Evolutionary conservation across 139 green algal genomes (phyloP), one percentile per base, ranked within the genome.

Genomic region (Volvox africanus): DNA sequence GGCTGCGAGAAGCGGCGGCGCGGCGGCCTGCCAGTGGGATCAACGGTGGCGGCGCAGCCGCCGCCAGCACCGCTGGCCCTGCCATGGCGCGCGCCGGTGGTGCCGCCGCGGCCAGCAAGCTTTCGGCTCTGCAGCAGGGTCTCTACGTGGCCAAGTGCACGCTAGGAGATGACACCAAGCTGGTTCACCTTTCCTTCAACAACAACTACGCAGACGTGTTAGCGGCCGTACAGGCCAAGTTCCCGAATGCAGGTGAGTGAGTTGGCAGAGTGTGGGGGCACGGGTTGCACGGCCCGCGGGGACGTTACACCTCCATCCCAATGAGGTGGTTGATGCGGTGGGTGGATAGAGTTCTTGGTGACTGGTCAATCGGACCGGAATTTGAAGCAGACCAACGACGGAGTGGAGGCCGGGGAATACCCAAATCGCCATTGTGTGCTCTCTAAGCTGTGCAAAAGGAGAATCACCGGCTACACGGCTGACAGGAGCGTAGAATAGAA

Each of bases 171-270:
- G 97, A 99, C 88, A 96, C 96, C 1, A 94, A 96, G 67, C 76
- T 96, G 61, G 85, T 98, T 85, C 94, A 97, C 90, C 84, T 98
- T 30, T 86, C 88, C 0, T 82, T 93, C 20, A 85, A 89, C 22
- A 83, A 94, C 20, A 96, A 92, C 61, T 98, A 98, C 85, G 93
- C 92, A 3, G 96, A 98, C 85, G 90, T 99, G 75, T 91, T 98
- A 82, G 87, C 96, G 21, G 78, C 91, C 26, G 94, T 97, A 26
- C 88, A 86, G 68, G 76, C 92, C 44, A 97, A 98, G 92, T 99
- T 98, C 90, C 96, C 96, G 50, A 84, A 55, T 32, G 92, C 94
- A 82, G 94, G 94, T 91, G 76, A 0, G 82, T 22, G n/a, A n/a
- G n/a, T n/a, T n/a, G n/a, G n/a, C n/a, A n/a, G n/a, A n/a, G n/a